Percentiles rank a stretch among this genome's conserved stretches.
phyloP scores from a whole-genome alignment of 2,329 filamentous ascomycete species.

The Alternaria ventricosa region DNA sequence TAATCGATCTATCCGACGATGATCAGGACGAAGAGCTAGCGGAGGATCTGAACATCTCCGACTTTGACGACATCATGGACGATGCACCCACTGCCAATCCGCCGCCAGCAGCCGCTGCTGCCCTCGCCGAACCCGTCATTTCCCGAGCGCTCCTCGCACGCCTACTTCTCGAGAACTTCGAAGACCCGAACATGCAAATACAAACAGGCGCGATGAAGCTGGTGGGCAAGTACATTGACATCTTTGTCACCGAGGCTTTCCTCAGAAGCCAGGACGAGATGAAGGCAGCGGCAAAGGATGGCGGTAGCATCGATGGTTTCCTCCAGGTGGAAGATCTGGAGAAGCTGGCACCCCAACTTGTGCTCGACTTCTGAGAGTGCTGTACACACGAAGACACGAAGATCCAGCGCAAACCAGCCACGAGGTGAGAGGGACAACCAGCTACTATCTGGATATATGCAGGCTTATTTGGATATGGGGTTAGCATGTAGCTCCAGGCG shows the following conservation, averaged over 20 bases:
- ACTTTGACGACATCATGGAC: slow-evolving; percentile 42
- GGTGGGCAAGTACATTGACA: slow-evolving; percentile 84
- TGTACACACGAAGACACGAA: background rate
- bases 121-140: slow-evolving; percentile 56
- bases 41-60: slow-evolving; percentile 30
- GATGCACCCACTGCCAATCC: slow-evolving; percentile 23
- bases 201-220: slow-evolving; percentile 63
- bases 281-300: slow-evolving; percentile 50
- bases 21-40: slow-evolving; percentile 30
- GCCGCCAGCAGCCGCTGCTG: slow-evolving; percentile 12
- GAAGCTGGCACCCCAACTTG: slow-evolving; percentile 81
- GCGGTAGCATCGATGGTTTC: slow-evolving; percentile 62
- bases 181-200: slow-evolving; percentile 51
- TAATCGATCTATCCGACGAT: slow-evolving; percentile 42
- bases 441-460: background rate
- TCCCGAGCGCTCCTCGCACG: slow-evolving; percentile 76
- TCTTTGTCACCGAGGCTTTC: slow-evolving; percentile 89
- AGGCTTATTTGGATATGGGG: background rate
- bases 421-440: background rate
- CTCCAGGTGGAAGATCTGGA: slow-evolving; percentile 90
- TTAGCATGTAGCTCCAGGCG: background rate
- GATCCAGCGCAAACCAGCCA: background rate
- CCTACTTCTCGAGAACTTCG: slow-evolving; percentile 81
- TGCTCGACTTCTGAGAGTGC: slow-evolving; percentile 75
- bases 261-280: slow-evolving; percentile 78